Conservation (phyloP, 2,329 filamentous ascomycete genomes). For the Trichophyton simii region DNA sequence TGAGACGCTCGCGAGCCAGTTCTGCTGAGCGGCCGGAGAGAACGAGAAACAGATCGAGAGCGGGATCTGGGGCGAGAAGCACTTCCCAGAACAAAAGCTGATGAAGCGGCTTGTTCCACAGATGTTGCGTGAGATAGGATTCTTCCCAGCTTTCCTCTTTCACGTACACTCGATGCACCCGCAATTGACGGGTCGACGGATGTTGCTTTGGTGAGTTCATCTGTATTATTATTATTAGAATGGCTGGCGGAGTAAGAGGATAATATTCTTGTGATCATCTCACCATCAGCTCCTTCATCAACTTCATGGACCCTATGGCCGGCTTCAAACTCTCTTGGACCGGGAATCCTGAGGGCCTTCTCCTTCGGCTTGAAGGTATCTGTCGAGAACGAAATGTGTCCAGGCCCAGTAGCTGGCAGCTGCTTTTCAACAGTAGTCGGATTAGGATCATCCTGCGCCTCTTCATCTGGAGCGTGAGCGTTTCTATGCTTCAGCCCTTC, state of each 20-base stretch:
- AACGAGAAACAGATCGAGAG: slow-evolving; percentile 5
- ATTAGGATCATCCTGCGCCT: neutral
- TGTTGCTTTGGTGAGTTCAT: slow-evolving; percentile 9
- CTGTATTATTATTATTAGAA: neutral
- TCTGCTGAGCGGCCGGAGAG: slow-evolving; percentile 7
- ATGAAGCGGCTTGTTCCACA: slow-evolving; percentile 27
- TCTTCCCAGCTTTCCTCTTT: slow-evolving; percentile 5
- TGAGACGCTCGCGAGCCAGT: slow-evolving; percentile 14
- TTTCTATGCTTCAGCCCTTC: slow-evolving; percentile 5
- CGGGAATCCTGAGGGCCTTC: slow-evolving; percentile 12
- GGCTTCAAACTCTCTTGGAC: slow-evolving; percentile 14
- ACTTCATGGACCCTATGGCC: slow-evolving; percentile 18
- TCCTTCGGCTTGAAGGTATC: slow-evolving; percentile 12
- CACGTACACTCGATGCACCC: slow-evolving; percentile 3
- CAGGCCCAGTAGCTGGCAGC: slow-evolving; percentile 1
- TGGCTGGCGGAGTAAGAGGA: neutral
- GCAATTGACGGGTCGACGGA: slow-evolving; percentile 2
- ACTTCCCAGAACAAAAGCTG: slow-evolving; percentile 30
- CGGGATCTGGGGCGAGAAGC: slow-evolving; percentile 9
- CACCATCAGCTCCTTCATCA: slow-evolving; percentile 12
- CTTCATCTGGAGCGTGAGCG: neutral
- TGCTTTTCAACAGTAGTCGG: neutral
- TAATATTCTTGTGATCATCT: neutral
- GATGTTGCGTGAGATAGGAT: slow-evolving; percentile 23
- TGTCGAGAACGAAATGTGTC: slow-evolving; percentile 13